phyloP scores from a whole-genome alignment of 257 asterid species.

The Verbascum thapsus region DNA sequence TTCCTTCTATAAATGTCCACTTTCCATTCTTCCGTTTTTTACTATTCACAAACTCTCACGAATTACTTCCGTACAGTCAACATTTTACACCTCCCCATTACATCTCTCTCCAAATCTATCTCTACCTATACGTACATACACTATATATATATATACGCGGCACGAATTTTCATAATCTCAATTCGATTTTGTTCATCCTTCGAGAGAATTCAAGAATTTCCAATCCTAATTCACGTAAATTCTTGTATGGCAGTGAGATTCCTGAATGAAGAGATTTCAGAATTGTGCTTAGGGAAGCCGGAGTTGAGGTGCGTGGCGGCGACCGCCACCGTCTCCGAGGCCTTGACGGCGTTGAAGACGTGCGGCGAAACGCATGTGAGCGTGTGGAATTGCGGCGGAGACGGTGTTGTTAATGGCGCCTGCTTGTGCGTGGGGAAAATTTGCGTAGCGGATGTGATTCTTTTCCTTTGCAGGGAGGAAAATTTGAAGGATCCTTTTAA shows the following conservation, averaged over 20 bases:
- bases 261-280: slow-evolving; percentile 66
- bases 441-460: slow-evolving; percentile 60
- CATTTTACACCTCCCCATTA: too few relatives aligned
- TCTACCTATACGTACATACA: too few relatives aligned
- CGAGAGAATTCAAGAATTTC: neutral
- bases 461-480: slow-evolving; percentile 60
- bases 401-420: neutral
- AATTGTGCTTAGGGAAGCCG: slow-evolving; percentile 86
- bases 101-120: too few relatives aligned
- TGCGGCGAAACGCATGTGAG: slow-evolving; percentile 55
- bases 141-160: too few relatives aligned
- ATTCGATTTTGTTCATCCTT: too few relatives aligned
- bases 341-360: slow-evolving; percentile 50
- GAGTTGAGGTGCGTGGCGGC: slow-evolving; percentile 54
- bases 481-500: slow-evolving; percentile 56
- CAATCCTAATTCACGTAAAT: neutral
- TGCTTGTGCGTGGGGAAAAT: slow-evolving; percentile 70
- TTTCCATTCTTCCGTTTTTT: too few relatives aligned
- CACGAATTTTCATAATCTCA: too few relatives aligned
- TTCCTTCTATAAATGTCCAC: too few relatives aligned
- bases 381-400: slow-evolving; percentile 54
- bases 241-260: slow-evolving; percentile 82
- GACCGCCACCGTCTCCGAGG: slow-evolving; percentile 49
- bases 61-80: too few relatives aligned
- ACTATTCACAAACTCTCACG: too few relatives aligned